A percentile compares a stretch with the other conserved stretches of the same genome.
phyloP scores from a whole-genome alignment of 2,329 filamentous ascomycete genomes.

The Cladosporium colombiae region DNA sequence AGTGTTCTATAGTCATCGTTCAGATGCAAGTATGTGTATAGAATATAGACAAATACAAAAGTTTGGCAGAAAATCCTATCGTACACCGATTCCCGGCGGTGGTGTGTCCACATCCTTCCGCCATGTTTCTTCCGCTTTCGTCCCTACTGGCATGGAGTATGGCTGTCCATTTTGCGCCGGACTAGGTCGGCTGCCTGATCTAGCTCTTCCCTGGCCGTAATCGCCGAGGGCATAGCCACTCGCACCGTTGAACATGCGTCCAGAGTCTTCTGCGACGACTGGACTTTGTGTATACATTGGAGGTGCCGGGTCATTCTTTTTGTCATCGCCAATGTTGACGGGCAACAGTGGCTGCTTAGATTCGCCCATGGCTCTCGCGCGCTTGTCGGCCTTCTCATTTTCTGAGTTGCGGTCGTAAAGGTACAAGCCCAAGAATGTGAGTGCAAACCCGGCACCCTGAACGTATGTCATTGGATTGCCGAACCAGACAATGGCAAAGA shows the following conservation, averaged over 20 bases:
- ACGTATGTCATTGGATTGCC: constrained; percentile 80
- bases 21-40: background rate
- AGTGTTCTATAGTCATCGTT: background rate
- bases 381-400: constrained; percentile 81
- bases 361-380: constrained; percentile 64
- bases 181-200: constrained; percentile 14
- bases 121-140: constrained; percentile 87
- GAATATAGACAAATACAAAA: background rate
- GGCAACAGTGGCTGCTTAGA: constrained; percentile 67
- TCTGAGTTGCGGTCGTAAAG: constrained; percentile 92
- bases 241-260: constrained; percentile 26
- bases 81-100: constrained; percentile 21
- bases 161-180: constrained; percentile 13
- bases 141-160: constrained; percentile 67
- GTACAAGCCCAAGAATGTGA: constrained; percentile 91
- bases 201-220: constrained; percentile 22
- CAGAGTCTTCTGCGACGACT: constrained; percentile 21
- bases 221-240: constrained; percentile 36
- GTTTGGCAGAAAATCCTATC: constrained; percentile 12
- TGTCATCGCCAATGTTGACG: constrained; percentile 46
- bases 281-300: constrained; percentile 28
- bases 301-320: constrained; percentile 31
- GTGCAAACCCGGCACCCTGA: constrained; percentile 79
- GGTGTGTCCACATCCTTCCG: constrained; percentile 44
- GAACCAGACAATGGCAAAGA: constrained; percentile 95